Evolutionary conservation across 2,329 filamentous ascomycete genomes (phyloP).

Genomic region (Emmonsia crescens): DNA sequence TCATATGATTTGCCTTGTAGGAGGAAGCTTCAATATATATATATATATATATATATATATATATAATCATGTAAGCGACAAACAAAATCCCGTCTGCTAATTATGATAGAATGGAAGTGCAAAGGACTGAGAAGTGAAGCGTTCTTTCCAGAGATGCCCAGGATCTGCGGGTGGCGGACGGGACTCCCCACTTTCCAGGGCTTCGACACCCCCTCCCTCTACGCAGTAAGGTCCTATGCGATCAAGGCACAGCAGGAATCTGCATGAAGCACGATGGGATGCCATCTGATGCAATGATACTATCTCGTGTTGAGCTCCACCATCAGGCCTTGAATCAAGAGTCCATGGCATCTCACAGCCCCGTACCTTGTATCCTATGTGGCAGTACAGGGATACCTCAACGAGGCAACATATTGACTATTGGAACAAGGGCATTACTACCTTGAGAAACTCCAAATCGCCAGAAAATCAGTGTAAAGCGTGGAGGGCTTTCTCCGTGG

Average conservation of each 20-base stretch:
- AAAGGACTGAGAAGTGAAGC: not conserved
- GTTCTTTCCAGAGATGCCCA: not conserved
- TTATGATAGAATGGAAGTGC: not conserved
- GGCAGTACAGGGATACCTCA: not conserved
- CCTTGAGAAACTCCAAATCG: not conserved
- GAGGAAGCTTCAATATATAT: not conserved
- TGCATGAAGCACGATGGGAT: not conserved
- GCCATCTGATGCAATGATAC: not conserved
- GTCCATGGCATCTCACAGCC: not conserved
- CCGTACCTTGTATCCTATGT: not conserved
- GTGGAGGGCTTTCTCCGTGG: too few species aligned
- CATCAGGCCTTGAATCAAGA: not conserved
- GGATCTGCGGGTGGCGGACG: not conserved
- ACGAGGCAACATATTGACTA: not conserved
- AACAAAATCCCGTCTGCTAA: not conserved
- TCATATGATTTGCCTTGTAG: not conserved
- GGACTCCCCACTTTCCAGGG: not conserved
- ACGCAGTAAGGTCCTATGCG: not conserved
- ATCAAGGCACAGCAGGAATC: not conserved
- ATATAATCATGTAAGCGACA: not conserved
- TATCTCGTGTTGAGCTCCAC: not conserved
- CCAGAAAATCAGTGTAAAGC: not conserved
- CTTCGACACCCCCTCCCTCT: not conserved
- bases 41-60: not conserved
- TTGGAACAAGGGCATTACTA: not conserved